Conservation (phyloP, 2,329 filamentous ascomycete species). For the Penicillium occitanis region DNA sequence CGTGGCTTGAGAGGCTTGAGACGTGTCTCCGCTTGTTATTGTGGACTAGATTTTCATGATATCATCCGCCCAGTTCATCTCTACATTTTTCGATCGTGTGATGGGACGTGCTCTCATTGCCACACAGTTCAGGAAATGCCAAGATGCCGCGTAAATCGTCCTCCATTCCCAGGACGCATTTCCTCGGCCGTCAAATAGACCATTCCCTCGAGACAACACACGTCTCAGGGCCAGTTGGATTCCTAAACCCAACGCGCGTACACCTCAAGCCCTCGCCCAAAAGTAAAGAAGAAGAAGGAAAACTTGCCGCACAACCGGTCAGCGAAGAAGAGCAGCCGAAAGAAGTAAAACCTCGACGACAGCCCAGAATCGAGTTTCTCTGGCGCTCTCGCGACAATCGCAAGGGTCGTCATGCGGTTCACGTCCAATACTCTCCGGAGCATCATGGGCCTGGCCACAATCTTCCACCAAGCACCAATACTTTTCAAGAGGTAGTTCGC, state of each 20-base stretch:
- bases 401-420: constrained; percentile 49
- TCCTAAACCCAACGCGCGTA: constrained; percentile 53
- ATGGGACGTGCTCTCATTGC: no score
- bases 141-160: constrained; percentile 10
- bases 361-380: constrained; percentile 30
- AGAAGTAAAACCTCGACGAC: constrained; percentile 9
- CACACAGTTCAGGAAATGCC: neutral
- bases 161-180: constrained; percentile 8
- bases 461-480: constrained; percentile 37
- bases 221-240: constrained; percentile 44
- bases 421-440: constrained; percentile 30
- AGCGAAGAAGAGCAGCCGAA: neutral
- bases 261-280: constrained; percentile 29
- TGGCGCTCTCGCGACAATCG: constrained; percentile 51
- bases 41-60: neutral
- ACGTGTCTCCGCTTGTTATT: neutral
- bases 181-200: constrained; percentile 4
- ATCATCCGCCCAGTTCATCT: neutral
- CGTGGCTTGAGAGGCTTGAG: neutral
- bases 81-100: neutral
- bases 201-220: constrained; percentile 12
- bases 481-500: constrained; percentile 31
- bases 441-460: constrained; percentile 26
- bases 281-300: neutral
- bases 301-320: constrained; percentile 15